A percentile compares a stretch with the other conserved stretches of the same genome.
Conservation (phyloP, 768 basidiomycete genomes). For the Calvatia gigantea region DNA sequence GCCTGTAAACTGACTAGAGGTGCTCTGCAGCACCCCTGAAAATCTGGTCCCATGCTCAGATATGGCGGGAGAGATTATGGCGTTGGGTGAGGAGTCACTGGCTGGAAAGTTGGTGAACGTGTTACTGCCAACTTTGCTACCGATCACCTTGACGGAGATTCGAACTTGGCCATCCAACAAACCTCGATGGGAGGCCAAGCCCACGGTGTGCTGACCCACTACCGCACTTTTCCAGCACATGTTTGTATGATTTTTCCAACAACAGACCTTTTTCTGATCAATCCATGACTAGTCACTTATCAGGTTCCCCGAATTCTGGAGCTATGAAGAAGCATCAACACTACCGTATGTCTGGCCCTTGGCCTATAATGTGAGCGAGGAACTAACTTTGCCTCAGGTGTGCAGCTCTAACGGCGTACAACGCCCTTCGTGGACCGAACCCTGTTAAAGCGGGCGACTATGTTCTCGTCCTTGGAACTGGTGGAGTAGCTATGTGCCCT, state of each 20-base stretch:
- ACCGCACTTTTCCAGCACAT: conserved; percentile 37
- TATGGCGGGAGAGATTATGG: conserved; percentile 54
- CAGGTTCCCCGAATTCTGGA: conserved; percentile 51
- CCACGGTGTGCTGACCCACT: conserved; percentile 53
- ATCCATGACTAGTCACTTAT: conserved; percentile 38
- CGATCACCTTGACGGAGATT: conserved; percentile 46
- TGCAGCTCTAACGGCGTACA: conserved; percentile 64
- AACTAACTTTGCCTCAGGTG: conserved; percentile 30
- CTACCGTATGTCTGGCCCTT: not conserved
- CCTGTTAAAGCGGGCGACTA: conserved; percentile 57
- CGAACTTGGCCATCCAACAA: conserved; percentile 25
- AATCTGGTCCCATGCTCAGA: conserved; percentile 43
- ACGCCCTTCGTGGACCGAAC: conserved; percentile 45
- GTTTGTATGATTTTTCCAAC: not conserved
- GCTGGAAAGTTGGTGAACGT: conserved; percentile 54
- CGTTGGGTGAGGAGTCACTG: conserved; percentile 39
- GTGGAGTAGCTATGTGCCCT: conserved; percentile 51
- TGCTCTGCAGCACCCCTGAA: conserved; percentile 12
- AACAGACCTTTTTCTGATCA: not conserved
- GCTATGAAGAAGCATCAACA: conserved; percentile 16
- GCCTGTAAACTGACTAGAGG: not conserved
- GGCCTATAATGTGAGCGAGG: not conserved
- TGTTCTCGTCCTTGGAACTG: conserved; percentile 57
- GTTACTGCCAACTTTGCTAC: conserved; percentile 51
- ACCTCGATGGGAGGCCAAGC: conserved; percentile 42